phyloP scores from a whole-genome alignment of 257 asterid species.

The Plantago ovata region DNA sequence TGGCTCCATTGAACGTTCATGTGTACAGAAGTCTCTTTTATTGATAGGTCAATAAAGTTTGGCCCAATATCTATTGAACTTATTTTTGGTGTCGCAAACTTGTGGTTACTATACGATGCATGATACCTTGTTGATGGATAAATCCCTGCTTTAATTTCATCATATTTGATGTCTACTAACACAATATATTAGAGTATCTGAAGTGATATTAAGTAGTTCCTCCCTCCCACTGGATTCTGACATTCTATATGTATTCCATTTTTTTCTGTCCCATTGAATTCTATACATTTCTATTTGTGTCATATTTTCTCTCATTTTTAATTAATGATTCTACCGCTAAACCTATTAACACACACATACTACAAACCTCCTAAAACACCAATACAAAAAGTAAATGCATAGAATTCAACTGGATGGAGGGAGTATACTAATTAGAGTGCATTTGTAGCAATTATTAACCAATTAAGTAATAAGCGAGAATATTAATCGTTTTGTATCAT shows the following conservation, averaged over 20 bases:
- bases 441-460: neutral
- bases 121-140: neutral
- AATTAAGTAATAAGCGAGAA: slow-evolving; percentile 1
- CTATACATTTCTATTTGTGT: too few species aligned
- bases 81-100: neutral
- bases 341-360: too few species aligned
- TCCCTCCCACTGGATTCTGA: too few species aligned
- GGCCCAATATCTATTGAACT: neutral
- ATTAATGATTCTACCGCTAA: too few species aligned
- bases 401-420: too few species aligned
- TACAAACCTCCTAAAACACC: too few species aligned
- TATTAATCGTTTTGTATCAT: neutral
- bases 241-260: too few species aligned
- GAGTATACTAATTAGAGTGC: slow-evolving; percentile 3
- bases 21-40: neutral
- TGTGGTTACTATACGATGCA: slow-evolving; percentile 5
- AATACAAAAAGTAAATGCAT: too few species aligned
- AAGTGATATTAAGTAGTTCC: neutral
- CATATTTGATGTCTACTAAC: slow-evolving; percentile 3
- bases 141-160: neutral
- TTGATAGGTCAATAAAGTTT: neutral
- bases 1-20: neutral
- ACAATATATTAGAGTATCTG: neutral
- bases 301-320: too few species aligned
- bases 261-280: too few species aligned